A percentile compares a stretch with the other conserved stretches of the same genome.
Conservation (phyloP, 345 rosid genomes). For the Litchi chinensis region DNA sequence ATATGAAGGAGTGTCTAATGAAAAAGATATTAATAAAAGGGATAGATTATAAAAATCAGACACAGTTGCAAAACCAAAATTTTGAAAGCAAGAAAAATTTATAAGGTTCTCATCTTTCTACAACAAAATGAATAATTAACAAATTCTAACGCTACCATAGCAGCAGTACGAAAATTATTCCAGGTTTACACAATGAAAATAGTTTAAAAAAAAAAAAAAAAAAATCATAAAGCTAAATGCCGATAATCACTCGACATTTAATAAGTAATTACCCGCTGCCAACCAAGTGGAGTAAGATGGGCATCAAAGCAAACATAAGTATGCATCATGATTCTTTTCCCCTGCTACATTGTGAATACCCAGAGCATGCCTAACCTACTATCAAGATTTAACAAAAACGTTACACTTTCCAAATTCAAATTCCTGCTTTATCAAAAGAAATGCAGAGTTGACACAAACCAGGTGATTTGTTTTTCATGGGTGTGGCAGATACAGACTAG, state of each 20-base stretch:
- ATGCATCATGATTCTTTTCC: constrained; percentile 49
- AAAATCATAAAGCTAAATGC: not conserved
- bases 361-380: constrained; percentile 88
- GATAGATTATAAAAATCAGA: not conserved
- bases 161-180: not conserved
- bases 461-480: constrained; percentile 77
- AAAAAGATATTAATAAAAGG: not conserved
- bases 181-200: not conserved
- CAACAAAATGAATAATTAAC: not conserved
- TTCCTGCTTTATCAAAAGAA: not conserved
- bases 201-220: not conserved
- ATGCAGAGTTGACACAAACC: constrained; percentile 38
- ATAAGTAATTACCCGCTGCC: constrained; percentile 60
- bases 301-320: constrained; percentile 74
- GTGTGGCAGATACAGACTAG: constrained; percentile 57
- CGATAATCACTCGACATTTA: not conserved
- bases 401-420: not conserved
- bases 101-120: not conserved
- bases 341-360: constrained; percentile 87
- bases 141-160: not conserved
- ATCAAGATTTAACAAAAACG: constrained; percentile 6
- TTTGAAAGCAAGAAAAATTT: not conserved
- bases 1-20: not conserved
- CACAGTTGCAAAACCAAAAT: not conserved
- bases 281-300: constrained; percentile 77